Evolutionary conservation across 2,329 filamentous ascomycete species (phyloP), one percentile per base, ranked within the genome.

Genomic region (Ceratocystis smalleyi): DNA sequence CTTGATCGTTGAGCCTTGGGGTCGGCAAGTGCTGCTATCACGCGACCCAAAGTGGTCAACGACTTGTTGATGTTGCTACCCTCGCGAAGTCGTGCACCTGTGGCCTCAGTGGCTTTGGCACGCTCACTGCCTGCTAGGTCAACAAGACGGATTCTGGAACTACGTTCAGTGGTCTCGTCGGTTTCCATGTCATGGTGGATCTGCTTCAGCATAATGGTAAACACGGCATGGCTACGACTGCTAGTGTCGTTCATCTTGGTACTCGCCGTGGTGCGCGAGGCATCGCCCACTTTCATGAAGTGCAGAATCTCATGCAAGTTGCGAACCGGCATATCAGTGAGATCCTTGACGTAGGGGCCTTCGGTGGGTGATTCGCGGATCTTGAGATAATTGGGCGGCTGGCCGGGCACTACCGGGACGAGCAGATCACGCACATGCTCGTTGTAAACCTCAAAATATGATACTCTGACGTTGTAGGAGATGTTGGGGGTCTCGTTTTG

Each of bases 211-310:
- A 95, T 94, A 70, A 99, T 94, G 32, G 94, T 99, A 74, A 99
- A 99, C 65, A 99, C 94, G 6, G 94, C 91, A 72, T 99, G 94
- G 68, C 91, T 96, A 73, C 94, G 88, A 68, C 90, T 96, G 63
- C 90, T 95, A 2, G 92, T 97, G 74, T 99, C 94, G 75, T 99
- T 99, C 94, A 99, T 99, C 77, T 96, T 97, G 66, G 94, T 99
- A 72, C 89, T 91, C 15, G 94, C 94, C 22, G 84, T 87, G 0
- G 94, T 97, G 59, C 94, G 86, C 65, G 88, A 96, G 68, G 82
- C 78, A 74, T 99, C 94, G 65, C 94, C 94, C 71, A 85, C 83
- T 70, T 87, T 89, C 91, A 99, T 96, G 75, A 89, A 86, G 47
- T 88, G 86, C 74, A 95, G 80, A 68, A 99, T 90, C 73, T 99